Base-by-base conservation (phyloP, 331 rosid genomes). In the Pyrus hybrid region DNA sequence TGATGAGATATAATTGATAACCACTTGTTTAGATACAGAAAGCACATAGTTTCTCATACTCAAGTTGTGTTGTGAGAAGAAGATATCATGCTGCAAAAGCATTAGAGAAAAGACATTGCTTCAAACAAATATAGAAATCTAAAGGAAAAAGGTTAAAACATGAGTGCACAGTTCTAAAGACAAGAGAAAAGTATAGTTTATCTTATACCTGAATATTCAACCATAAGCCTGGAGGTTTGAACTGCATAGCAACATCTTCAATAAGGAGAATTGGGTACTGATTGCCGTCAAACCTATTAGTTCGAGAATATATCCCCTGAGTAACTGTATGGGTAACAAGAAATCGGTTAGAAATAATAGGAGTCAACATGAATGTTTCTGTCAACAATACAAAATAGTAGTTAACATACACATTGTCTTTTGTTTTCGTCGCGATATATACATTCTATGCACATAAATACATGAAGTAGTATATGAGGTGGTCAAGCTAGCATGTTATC, bases 121-220 rank as follows among this genome's bases (percentile, higher is more conserved):
- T 82, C 60, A 73, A 79, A 56, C 21, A 32, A 7, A 64, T 66
- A 23, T 16, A 49, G 37, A 67, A 23, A 61, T 29, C 17, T 47
- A 45, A 17, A 20, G 5, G 54, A 14, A 37, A 37, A 18, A 33
- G 54, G 58, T 25, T 18, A 58, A 60, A 68, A 23, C 63, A 21
- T 75, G 63, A 77, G 12, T 2, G 11, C 29, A 71, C 35, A 53
- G 33, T 35, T 61, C 33, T 16, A 14, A 57, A 11, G 56, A 80
- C 62, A 45, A 25, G 32, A 69, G 33, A 68, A 58, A 76, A 23
- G 23, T 22, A 65, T 65, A 54, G 25, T 67, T 76, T 63, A 57
- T 79, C n/a, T 67, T 53, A 81, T 83, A 95, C 99, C 98, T 95
- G 96, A 85, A 95, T 72, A 67, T 95, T 92, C 87, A 95, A 80